Evolutionary conservation across 2,329 filamentous ascomycete genomes (phyloP), one percentile per base, ranked within the genome.

Genomic region (Curvularia verruculosa): DNA sequence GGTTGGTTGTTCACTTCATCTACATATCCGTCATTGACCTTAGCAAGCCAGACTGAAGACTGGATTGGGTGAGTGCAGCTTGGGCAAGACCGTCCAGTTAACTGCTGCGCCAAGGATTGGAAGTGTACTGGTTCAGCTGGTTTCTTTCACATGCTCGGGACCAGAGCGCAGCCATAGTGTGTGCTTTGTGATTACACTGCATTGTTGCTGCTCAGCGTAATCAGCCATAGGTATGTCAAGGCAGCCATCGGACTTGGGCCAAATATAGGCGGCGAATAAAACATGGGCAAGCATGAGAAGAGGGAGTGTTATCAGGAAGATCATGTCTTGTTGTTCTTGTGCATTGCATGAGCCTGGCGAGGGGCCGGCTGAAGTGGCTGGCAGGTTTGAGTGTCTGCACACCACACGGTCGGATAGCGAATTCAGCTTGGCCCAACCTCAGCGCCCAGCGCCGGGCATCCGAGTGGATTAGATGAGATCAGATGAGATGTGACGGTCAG

Each of bases 101-200:
- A 2, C 9, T 9, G 6, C 55, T 61, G 57, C 49, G 58, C 60
- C 62, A 63, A 63, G 60, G 18, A 19, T 54, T 24, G 29, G 41
- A 57, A 47, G 13, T 43, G 49, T 57, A 53, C 34, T 40, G 46
- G 51, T 40, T 46, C 31, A 19, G 31, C 21, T 18, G 26, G 29
- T 36, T 28, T 9, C 39, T 28, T 45, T 59, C 44, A 56, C 53
- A 46, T 51, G 48, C 29, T 45, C 31, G 31, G 52, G 15, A 48
- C 28, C 18, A 40, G 21, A 36, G 13, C 19, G 19, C 1, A 31
- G 15, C 13, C 45, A 37, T 48, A 21, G 18, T 12, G 31, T 18
- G 45, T 48, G 29, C 31, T 24, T 21, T 36, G 23, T 18, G 15
- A 49, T 37, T 47, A 39, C 18, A 23, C 44, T 31, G 52, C 40